A percentile compares a stretch with the other conserved stretches of the same genome.
phyloP scores from a whole-genome alignment of 495 filamentous ascomycete species.

The Ramalina peruviana region DNA sequence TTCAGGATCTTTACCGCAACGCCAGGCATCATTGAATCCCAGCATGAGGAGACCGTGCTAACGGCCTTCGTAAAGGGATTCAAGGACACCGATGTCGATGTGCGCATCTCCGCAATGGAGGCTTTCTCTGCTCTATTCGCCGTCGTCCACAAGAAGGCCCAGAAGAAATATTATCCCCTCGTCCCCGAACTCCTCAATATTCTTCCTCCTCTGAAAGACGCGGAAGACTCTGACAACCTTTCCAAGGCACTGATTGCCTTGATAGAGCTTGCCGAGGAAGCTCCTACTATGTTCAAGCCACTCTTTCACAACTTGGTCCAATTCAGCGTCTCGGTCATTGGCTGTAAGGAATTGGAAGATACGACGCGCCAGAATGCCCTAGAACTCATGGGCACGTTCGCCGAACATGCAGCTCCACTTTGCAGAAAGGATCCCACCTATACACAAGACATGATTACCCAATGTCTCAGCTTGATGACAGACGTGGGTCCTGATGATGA shows the following conservation, averaged over 20 bases:
- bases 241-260: conserved; percentile 77
- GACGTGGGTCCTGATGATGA: conserved; percentile 93
- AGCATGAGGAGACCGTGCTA: conserved; percentile 77
- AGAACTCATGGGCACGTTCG: conserved; percentile 96
- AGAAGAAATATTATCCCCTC: conserved; percentile 72
- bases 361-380: conserved; percentile 85
- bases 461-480: conserved; percentile 98
- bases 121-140: conserved; percentile 94
- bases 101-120: conserved; percentile 86
- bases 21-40: conserved; percentile 89
- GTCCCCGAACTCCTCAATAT: conserved; percentile 85
- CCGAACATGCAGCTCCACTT: conserved; percentile 84
- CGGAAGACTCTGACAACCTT: conserved; percentile 75
- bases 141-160: conserved; percentile 70
- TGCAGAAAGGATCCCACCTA: conserved; percentile 86
- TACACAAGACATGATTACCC: conserved; percentile 92
- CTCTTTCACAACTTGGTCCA: conserved; percentile 82
- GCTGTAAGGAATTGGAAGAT: conserved; percentile 87
- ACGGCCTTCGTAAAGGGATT: conserved; percentile 81
- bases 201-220: conserved; percentile 80
- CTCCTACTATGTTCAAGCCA: conserved; percentile 90
- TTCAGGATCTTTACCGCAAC: conserved; percentile 92
- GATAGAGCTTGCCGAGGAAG: conserved; percentile 83
- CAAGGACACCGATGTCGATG: conserved; percentile 68
- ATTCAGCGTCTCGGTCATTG: conserved; percentile 83